Base-by-base conservation (phyloP, 306 rosid species). In the Prunus davidiana region DNA sequence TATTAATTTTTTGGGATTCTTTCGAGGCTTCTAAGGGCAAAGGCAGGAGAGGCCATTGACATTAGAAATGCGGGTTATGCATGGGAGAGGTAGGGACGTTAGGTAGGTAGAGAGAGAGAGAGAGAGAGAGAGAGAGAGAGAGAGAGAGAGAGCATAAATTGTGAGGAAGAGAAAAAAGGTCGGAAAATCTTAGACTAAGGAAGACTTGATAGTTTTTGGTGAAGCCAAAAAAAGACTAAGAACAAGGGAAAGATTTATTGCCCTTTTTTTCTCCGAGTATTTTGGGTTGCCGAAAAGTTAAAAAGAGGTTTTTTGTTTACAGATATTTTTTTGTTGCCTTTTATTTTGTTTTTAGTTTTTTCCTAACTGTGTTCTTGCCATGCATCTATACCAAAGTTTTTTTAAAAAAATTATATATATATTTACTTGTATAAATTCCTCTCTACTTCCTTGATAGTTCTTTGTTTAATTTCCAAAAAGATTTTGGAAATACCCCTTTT, bases 81-180 rank as follows among this genome's bases (percentile, higher is more conserved):
- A 72, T 57, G 25, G 22, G 56, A 43, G 24, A 12, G 12, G 6
- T 4, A 10, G 34, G 51, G 63, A 34, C 14, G 16, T 51, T 51
- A 7, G 76, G 46, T 0, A 6, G 34, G 30, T 27, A 19, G 24
- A 54, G 24, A 15, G 25, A 15, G 54, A 47, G 30, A 27, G 30
- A 25, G 30, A 52, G 22, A 14, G 49, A 15, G 52, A 47, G 10
- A 10, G 46, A 15, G 25, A 15, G 54, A 47, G 30, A 27, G 30
- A 25, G 30, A 52, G 22, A 14, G 49, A 15, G 52, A 47, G 10
- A 10, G 46, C 30, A 27, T 2, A 38, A 51, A 50, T 70, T 55
- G 73, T 54, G 62, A 57, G 84, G 84, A 56, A 70, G 84, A 76
- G 73, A 75, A 76, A 81, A 63, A 80, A 69, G 62, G 14, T 80